Percentiles rank a stretch among this genome's conserved stretches.
These are phyloP conservation scores for Fusarium incarnatum DNA, from an alignment of 2,329 filamentous ascomycete species.

Conservation along the genomic window DNA sequence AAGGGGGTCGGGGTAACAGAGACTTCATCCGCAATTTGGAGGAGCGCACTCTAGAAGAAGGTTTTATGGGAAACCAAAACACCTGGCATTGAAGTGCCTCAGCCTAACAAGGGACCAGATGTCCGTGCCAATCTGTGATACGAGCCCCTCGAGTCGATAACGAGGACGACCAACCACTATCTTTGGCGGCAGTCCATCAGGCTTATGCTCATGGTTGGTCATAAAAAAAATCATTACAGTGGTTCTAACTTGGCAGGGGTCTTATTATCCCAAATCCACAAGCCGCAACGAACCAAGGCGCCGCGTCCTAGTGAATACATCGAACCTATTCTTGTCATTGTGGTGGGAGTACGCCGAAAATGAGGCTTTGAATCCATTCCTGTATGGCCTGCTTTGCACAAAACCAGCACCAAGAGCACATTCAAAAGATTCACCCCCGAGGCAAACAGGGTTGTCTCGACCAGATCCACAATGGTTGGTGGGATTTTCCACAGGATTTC, in stretches of 20 bases:
- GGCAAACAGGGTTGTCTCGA: constrained; percentile 8
- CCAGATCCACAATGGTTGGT: constrained; percentile 31
- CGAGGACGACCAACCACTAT: constrained; percentile 10
- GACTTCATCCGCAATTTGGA: constrained; percentile 97
- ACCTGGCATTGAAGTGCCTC: constrained; percentile 71
- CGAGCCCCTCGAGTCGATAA: constrained; percentile 21
- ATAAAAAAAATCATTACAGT: constrained; percentile 17
- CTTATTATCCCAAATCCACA: constrained; percentile 13
- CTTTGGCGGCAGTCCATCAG: constrained; percentile 23
- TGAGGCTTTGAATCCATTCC: constrained; percentile 11
- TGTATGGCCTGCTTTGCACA: constrained; percentile 7
- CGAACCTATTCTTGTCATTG: constrained; percentile 6
- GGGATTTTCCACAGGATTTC: constrained; percentile 29
- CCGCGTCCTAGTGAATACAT: not conserved
- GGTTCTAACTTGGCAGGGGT: constrained; percentile 25
- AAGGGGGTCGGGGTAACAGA: constrained; percentile 71
- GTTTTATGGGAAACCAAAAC: constrained; percentile 76
- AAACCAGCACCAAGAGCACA: constrained; percentile 15
- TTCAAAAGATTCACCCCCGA: not conserved
- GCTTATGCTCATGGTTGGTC: constrained; percentile 33
- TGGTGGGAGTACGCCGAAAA: constrained; percentile 11
- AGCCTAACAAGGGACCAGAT: constrained; percentile 33
- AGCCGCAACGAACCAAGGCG: constrained; percentile 23
- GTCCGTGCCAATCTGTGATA: constrained; percentile 33
- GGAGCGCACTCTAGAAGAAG: constrained; percentile 93